Evolutionary conservation across 176 grass and related monocot genomes (phyloP).

Genomic region (Oryza rufipogon): DNA sequence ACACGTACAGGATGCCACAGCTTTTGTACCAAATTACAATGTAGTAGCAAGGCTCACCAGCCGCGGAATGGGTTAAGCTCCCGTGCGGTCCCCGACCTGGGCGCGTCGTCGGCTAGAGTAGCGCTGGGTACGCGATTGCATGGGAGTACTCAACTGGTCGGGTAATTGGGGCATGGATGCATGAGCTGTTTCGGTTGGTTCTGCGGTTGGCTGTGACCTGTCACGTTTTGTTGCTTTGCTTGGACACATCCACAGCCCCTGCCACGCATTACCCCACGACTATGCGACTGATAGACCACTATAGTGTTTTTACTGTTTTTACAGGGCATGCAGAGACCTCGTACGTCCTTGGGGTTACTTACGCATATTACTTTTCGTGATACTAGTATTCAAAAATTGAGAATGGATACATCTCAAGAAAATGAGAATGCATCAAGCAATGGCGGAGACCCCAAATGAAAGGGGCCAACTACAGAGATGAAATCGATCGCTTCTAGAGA

Average conservation of each 20-base stretch:
- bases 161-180: not conserved
- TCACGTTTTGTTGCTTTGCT: conserved; percentile 44
- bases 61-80: not conserved
- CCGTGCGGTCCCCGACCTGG: conserved; percentile 5
- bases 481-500: too few relatives aligned
- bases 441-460: too few relatives aligned
- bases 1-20: not conserved
- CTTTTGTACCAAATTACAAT: not conserved
- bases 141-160: conserved; percentile 21
- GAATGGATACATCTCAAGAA: too few relatives aligned
- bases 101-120: not conserved
- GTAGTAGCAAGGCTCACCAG: not conserved
- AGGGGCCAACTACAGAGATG: too few relatives aligned
- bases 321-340: not conserved
- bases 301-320: not conserved
- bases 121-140: conserved; percentile 16
- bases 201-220: conserved; percentile 26
- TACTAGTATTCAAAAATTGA: too few relatives aligned
- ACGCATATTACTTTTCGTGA: too few relatives aligned
- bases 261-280: not conserved
- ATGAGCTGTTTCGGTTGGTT: conserved; percentile 38
- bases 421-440: too few relatives aligned
- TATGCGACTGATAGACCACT: not conserved
- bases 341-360: not conserved
- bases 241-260: conserved; percentile 26